Evolutionary conservation across 2,329 filamentous ascomycete species (phyloP), one percentile per base, ranked within the genome.

Genomic region (Talaromyces sp.): DNA sequence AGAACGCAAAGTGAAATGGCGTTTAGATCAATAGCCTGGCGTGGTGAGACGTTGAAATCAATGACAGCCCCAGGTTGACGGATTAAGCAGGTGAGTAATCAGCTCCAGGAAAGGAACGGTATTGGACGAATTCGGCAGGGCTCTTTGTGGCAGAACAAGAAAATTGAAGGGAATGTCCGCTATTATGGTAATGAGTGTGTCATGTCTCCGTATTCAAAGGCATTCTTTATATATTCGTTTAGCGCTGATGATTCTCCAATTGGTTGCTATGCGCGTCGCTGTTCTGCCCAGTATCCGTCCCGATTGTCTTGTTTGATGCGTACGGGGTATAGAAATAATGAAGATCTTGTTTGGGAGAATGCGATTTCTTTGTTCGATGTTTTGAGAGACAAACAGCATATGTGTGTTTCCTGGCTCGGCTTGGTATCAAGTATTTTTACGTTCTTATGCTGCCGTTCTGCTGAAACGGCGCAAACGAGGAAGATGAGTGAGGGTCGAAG

Each of bases 11-110:
- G 9, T 19, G 50, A n/a, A 19, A n/a, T 35, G 27, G 27, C n/a
- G 50, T 54, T 9, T 22, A 19, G 39, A 56, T 56, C 33, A 39
- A 39, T 24, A 33, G 5, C 22, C 33, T 14, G 6, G 10, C 2
- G 33, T 56, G 31, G 24, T 56, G 19, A 33, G 33, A 39, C 19
- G 10, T 33, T 22, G 33, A 56, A 11, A 54, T 54, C 50, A 33
- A 31, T 33, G 49, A 52, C 49, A 50, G 27, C 10, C 16, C 7
- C 49, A 52, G 27, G 14, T n/a, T 33, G 50, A 39, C 52, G 52
- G 52, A 56, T 56, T 56, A 22, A 56, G 52, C 52, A 56, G 33
- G 50, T 56, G n/a, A 56, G n/a, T 56, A 22, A 13, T 16, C 52
- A 56, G 27, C 50, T 19, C 50, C 27, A 33, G 22, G 5, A 35